Conservation (phyloP, 2,329 filamentous ascomycete species). For the Paraconiothyrium sp. region DNA sequence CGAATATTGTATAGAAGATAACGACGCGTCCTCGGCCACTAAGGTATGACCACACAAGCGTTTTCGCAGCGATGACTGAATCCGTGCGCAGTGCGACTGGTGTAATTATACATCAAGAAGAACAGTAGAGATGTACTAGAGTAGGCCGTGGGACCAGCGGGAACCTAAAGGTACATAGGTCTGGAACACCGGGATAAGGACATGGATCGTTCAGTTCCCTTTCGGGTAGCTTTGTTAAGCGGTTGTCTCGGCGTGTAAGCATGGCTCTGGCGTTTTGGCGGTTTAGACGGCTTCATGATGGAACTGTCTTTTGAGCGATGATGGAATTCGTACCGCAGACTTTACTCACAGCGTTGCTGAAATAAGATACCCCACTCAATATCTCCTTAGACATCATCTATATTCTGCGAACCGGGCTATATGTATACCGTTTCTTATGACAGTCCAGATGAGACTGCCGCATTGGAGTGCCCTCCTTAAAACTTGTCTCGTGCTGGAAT, state of each 20-base stretch:
- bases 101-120: constrained; percentile 49
- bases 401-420: background rate
- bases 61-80: constrained; percentile 16
- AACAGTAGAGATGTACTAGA: constrained; percentile 47
- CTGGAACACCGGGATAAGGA: too few relatives aligned
- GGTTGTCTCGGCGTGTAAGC: background rate
- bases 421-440: background rate
- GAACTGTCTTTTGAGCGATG: constrained; percentile 12
- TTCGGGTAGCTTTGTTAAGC: background rate
- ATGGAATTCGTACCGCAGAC: constrained; percentile 1
- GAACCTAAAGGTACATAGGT: too few relatives aligned
- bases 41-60: constrained; percentile 47
- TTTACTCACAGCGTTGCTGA: constrained; percentile 26
- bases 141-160: background rate
- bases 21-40: constrained; percentile 79
- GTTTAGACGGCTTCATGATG: constrained; percentile 6
- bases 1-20: constrained; percentile 85
- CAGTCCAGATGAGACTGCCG: background rate
- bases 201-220: background rate
- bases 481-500: background rate
- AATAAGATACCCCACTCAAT: constrained; percentile 35
- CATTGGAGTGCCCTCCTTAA: background rate
- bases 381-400: background rate
- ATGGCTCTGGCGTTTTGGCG: background rate
- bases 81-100: constrained; percentile 48